Evolutionary conservation across 2,329 filamentous ascomycete genomes (phyloP).

Genomic region (Colletotrichum musicola): DNA sequence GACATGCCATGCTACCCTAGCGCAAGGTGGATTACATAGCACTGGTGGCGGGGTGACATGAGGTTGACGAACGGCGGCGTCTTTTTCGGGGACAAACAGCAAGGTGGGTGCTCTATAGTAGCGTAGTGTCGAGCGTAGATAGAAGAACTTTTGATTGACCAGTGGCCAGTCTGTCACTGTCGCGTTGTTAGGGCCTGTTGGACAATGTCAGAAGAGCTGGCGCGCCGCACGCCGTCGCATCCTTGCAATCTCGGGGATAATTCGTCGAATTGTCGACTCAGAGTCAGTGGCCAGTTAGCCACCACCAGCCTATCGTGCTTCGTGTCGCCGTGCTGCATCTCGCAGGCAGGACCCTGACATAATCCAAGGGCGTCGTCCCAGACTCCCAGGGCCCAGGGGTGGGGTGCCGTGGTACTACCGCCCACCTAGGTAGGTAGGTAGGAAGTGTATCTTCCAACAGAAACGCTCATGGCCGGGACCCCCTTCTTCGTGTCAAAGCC

Average conservation of each 20-base stretch:
- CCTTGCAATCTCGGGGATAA: conserved; percentile 38
- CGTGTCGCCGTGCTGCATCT: conserved; percentile 24
- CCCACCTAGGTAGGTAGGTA: too few relatives aligned
- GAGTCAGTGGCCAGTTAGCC: conserved; percentile 1
- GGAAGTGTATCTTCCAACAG: conserved; percentile 30
- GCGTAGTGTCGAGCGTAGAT: too few relatives aligned
- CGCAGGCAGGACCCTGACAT: conserved; percentile 36
- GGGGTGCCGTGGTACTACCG: conserved; percentile 8
- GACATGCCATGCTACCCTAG: too few relatives aligned
- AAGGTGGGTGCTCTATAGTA: not conserved
- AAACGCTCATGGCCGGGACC: not conserved
- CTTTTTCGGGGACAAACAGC: conserved; percentile 26
- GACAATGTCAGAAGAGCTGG: not conserved
- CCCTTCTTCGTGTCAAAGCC: conserved; percentile 30
- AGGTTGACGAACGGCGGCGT: conserved; percentile 13
- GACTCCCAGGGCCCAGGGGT: too few relatives aligned
- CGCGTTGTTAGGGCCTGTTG: conserved; percentile 17
- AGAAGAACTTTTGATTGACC: conserved; percentile 16
- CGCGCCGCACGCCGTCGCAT: not conserved
- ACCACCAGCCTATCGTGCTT: conserved; percentile 7
- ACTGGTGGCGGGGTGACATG: too few relatives aligned
- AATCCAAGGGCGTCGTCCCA: conserved; percentile 1
- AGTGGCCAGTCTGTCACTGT: conserved; percentile 15
- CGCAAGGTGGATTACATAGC: not conserved
- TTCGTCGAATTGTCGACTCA: conserved; percentile 36